Percentiles rank a stretch among this genome's conserved stretches.
Evolutionary conservation across 257 asterid genomes (phyloP).

Genomic region (Ligustrum vulgare): DNA sequence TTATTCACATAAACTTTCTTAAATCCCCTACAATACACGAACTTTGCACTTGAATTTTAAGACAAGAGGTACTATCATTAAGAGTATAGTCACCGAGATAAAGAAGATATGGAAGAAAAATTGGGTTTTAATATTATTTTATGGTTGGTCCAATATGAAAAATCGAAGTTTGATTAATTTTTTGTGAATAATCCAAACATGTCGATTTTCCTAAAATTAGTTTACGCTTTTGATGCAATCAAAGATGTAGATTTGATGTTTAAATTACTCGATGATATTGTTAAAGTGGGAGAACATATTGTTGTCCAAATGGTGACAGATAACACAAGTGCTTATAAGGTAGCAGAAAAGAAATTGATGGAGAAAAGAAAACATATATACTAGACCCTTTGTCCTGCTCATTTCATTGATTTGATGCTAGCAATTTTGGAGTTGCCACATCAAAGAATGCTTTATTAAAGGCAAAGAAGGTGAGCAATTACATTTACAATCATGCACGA

Average conservation of each 20-base stretch:
- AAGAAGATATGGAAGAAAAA: background rate
- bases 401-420: background rate
- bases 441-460: background rate
- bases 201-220: background rate
- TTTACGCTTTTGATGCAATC: background rate
- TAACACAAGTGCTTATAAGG: background rate
- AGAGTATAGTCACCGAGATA: background rate
- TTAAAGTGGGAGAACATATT: background rate
- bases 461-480: background rate
- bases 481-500: background rate
- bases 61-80: too few relatives aligned
- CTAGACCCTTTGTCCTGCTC: background rate
- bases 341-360: background rate
- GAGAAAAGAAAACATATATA: background rate
- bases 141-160: background rate
- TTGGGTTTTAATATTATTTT: background rate
- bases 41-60: background rate
- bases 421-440: background rate
- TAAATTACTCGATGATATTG: background rate
- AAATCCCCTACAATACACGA: background rate
- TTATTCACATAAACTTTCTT: too few relatives aligned
- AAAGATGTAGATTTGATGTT: background rate
- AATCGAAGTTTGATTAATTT: too few relatives aligned
- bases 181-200: too few relatives aligned
- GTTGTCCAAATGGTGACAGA: background rate